Base-by-base conservation (phyloP, 176 grass and related monocot genomes). In the Urochloa ruziziensis region DNA sequence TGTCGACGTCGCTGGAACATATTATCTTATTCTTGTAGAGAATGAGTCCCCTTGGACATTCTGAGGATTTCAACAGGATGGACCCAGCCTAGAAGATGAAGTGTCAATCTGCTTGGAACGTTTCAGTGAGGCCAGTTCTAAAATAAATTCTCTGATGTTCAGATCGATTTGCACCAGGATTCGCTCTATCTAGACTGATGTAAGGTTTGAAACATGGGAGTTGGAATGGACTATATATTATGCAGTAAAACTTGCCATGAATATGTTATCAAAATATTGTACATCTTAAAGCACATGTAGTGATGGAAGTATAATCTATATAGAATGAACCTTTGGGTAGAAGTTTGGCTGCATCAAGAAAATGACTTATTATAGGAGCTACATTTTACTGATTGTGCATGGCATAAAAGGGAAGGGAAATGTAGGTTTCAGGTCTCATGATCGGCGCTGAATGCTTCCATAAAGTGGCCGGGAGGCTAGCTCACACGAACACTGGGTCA, bases 1-100 rank as follows among this genome's bases (percentile, higher is more conserved):
- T 62, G 83, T 79, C 79, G 51, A 79, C 74, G 47, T 86, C 84
- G 12, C 2, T 10, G 3, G 36, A 2, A 49, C 17, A 73, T 65
- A 79, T 83, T 86, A 57, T 82, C 44, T 72, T 57, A n/a, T 58
- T 13, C 58, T 86, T 65, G 57, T 82, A 56, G 13, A 84, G 68
- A 84, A 49, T 10, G 54, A 82, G 34, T 71, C 33, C 43, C 34
- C 17, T 70, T 39, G 79, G 65, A 86, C 36, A 48, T 82, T 90
- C 18, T 70, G 4, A 64, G 46, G 28, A 70, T 78, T 63, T 86
- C 10, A 39, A 47, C 63, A 27, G 25, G 37, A 47, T 2, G 34
- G 77, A 43, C 46, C 67, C 70, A 58, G n/a, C 49, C 36, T n/a
- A 67, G 9, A n/a, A 44, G 8, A 51, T 67, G 0, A 15, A 66